phyloP scores from a whole-genome alignment of 2,329 filamentous ascomycete species.

The Aspergillus felis region DNA sequence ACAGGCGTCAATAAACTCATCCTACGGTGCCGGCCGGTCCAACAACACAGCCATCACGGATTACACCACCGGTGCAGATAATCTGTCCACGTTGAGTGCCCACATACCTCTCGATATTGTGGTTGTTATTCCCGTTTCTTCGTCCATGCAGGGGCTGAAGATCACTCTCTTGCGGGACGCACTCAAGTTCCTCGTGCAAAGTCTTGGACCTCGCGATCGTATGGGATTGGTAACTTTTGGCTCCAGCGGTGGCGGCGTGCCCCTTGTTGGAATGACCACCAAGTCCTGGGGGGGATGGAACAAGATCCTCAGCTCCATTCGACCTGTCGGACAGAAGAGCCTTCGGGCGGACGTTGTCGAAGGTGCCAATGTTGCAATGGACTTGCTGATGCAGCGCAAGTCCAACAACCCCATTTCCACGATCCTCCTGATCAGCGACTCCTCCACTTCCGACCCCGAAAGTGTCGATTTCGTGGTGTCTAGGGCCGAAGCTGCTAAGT shows the following conservation, averaged over 20 bases:
- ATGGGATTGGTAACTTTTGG: conserved; percentile 98
- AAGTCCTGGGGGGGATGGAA: conserved; percentile 92
- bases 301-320: conserved; percentile 79
- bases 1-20: conserved; percentile 77
- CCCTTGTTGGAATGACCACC: conserved; percentile 96
- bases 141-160: conserved; percentile 99
- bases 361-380: conserved; percentile 97
- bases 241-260: conserved; percentile 86
- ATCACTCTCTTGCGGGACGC: conserved; percentile 91
- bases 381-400: conserved; percentile 95
- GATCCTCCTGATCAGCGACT: conserved; percentile 95
- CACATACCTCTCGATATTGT: conserved; percentile 95
- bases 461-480: conserved; percentile 98
- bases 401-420: conserved; percentile 92
- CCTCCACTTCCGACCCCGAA: conserved; percentile 87
- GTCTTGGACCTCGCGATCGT: conserved; percentile 84
- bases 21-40: conserved; percentile 76
- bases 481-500: conserved; percentile 93
- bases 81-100: conserved; percentile 60
- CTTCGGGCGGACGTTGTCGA: conserved; percentile 95
- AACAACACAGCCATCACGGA: conserved; percentile 86
- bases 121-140: conserved; percentile 93
- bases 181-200: conserved; percentile 84
- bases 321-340: conserved; percentile 93
- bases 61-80: conserved; percentile 65